Evolutionary conservation across 1,284 basidiomycete genomes (phyloP).

Genomic region (Ustilago bromivora): DNA sequence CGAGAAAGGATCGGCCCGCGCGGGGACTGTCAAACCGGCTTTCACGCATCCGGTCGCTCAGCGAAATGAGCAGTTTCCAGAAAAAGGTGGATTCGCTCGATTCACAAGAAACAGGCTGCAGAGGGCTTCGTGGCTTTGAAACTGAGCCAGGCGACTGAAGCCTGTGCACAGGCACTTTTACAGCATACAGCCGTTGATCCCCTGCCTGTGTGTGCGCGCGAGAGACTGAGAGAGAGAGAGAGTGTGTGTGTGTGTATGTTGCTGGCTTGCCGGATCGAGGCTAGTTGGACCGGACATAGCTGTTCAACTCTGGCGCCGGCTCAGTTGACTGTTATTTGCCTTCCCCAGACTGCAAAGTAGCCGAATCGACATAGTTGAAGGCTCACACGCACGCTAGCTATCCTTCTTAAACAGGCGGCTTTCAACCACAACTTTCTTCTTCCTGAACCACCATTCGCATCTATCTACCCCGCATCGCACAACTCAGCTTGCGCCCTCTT

Average conservation of each 20-base stretch:
- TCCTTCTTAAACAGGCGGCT: conserved; percentile 3
- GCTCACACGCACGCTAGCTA: not conserved
- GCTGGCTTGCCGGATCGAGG: conserved; percentile 9
- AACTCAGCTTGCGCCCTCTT: not conserved
- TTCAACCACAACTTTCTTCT: not conserved
- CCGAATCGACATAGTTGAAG: not conserved
- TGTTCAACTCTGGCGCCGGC: not conserved
- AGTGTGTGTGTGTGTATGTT: not conserved
- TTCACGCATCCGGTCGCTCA: conserved; percentile 5
- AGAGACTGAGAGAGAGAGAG: too few relatives aligned
- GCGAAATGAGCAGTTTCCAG: conserved; percentile 2
- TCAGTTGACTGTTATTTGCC: not conserved
- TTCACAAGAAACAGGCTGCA: not conserved
- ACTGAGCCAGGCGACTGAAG: not conserved
- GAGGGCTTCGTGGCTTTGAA: conserved; percentile 1
- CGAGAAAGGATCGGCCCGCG: not conserved
- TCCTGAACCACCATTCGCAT: conserved; percentile 1
- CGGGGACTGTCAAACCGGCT: not conserved
- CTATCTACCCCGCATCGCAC: not conserved
- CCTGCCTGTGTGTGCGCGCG: too few relatives aligned
- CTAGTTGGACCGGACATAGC: not conserved
- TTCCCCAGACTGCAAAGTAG: not conserved
- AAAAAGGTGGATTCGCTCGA: not conserved
- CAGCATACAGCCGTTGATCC: conserved; percentile 2
- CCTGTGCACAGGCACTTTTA: conserved; percentile 1